Evolutionary conservation across 495 filamentous ascomycete genomes (phyloP).

Genomic region (Podospora appendiculata): DNA sequence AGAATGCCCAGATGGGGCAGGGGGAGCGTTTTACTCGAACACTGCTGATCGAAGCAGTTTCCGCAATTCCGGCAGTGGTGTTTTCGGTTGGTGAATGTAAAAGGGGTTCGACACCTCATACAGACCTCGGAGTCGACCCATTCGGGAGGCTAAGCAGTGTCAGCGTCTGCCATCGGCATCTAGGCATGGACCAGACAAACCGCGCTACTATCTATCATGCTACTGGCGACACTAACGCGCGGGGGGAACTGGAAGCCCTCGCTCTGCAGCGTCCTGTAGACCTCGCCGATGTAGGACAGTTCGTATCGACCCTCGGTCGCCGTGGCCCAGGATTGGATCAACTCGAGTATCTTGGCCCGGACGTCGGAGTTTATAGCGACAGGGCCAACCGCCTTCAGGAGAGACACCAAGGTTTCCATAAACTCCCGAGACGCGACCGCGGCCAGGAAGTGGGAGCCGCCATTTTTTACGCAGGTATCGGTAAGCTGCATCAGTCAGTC

Average conservation of each 20-base stretch:
- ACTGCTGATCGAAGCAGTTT: slow-evolving; percentile 90
- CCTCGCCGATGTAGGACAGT: slow-evolving; percentile 77
- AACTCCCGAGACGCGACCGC: slow-evolving; percentile 97
- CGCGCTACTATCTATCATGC: slow-evolving; percentile 93
- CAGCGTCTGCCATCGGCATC: not conserved
- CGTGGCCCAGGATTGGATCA: slow-evolving; percentile 89
- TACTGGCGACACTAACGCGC: slow-evolving; percentile 75
- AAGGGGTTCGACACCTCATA: slow-evolving; percentile 91
- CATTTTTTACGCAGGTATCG: slow-evolving; percentile 98
- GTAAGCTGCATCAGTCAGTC: slow-evolving; percentile 50
- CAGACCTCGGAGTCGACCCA: slow-evolving; percentile 98
- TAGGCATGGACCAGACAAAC: slow-evolving; percentile 32
- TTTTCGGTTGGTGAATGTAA: slow-evolving; percentile 96
- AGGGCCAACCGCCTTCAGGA: slow-evolving; percentile 71
- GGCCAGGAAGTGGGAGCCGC: slow-evolving; percentile 87
- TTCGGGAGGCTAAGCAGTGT: slow-evolving; percentile 70
- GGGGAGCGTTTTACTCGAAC: slow-evolving; percentile 81
- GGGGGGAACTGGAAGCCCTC: slow-evolving; percentile 91
- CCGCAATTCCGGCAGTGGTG: slow-evolving; percentile 98
- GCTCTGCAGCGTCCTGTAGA: slow-evolving; percentile 68
- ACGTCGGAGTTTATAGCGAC: slow-evolving; percentile 77
- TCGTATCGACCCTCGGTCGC: slow-evolving; percentile 82
- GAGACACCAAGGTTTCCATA: slow-evolving; percentile 90
- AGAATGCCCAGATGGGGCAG: slow-evolving; percentile 89
- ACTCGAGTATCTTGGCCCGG: slow-evolving; percentile 78